A percentile compares a stretch with the other conserved stretches of the same genome.
Conservation (phyloP, 163 green algal species). For the Chlorella variabilis region DNA sequence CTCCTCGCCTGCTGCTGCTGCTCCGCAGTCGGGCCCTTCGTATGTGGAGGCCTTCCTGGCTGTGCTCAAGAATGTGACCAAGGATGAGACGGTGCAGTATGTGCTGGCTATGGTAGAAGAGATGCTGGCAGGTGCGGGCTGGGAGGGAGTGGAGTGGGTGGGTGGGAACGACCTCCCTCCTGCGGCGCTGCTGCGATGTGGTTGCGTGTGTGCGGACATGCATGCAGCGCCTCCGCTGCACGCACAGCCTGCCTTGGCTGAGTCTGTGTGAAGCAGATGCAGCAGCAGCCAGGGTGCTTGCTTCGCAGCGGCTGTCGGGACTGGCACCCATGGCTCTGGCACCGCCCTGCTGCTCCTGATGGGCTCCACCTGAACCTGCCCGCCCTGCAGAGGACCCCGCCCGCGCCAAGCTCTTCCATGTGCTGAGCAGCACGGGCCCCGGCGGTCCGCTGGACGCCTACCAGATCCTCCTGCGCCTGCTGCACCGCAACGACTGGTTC, state of each 20-base stretch:
- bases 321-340: too few relatives aligned
- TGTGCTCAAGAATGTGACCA: constrained; percentile 92
- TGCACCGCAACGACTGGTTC: constrained; percentile 90
- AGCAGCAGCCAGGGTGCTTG: too few relatives aligned
- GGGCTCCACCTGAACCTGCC: too few relatives aligned
- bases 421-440: background rate
- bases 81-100: constrained; percentile 97
- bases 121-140: constrained; percentile 74
- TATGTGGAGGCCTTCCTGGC: constrained; percentile 91
- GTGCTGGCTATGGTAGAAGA: constrained; percentile 94
- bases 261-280: too few relatives aligned
- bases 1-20: background rate
- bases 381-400: constrained; percentile 58
- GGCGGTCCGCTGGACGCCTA: constrained; percentile 67
- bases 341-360: too few relatives aligned
- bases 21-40: constrained; percentile 78
- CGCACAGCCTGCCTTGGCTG: constrained; percentile 83
- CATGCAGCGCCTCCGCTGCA: constrained; percentile 73
- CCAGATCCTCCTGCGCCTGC: constrained; percentile 63
- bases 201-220: too few relatives aligned
- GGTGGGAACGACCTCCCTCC: too few relatives aligned
- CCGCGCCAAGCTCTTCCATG: constrained; percentile 74
- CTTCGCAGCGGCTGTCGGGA: too few relatives aligned
- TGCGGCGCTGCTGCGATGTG: too few relatives aligned
- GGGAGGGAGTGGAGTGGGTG: too few relatives aligned